A percentile compares a stretch with the other conserved stretches of the same genome.
Conservation (phyloP, 2,329 filamentous ascomycete species). For the Didymella exigua region DNA sequence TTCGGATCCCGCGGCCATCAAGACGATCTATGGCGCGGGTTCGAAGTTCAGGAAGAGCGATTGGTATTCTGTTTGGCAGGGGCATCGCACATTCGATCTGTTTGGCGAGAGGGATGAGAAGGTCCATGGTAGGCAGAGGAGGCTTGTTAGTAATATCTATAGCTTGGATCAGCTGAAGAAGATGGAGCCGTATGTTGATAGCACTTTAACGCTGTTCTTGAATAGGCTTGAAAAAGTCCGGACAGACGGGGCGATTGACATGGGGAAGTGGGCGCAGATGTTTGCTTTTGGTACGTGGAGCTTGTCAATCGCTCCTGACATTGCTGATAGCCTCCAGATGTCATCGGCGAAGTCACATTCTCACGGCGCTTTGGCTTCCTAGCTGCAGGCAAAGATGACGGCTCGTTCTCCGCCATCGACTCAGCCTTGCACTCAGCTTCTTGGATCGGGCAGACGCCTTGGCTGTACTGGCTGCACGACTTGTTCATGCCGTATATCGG, state of each 20-base stretch:
- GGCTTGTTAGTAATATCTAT: conserved; percentile 38
- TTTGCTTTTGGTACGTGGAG: conserved; percentile 46
- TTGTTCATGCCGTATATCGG: conserved; percentile 45
- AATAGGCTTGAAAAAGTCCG: conserved; percentile 4
- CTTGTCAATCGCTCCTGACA: too few relatives aligned
- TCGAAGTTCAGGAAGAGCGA: conserved; percentile 27
- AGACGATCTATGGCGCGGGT: conserved; percentile 28
- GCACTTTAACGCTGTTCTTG: conserved; percentile 5
- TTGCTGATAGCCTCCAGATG: conserved; percentile 29
- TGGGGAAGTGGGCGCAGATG: conserved; percentile 49
- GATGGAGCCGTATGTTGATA: conserved; percentile 49
- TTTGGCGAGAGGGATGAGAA: conserved; percentile 21
- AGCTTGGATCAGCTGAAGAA: conserved; percentile 42
- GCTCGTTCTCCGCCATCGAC: conserved; percentile 45
- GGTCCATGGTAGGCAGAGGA: conserved; percentile 19
- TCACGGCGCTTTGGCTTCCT: conserved; percentile 49
- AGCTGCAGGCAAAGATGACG: conserved; percentile 44
- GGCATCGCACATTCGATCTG: conserved; percentile 17
- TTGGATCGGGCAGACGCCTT: conserved; percentile 50
- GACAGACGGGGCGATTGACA: conserved; percentile 28
- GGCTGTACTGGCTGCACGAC: conserved; percentile 45
- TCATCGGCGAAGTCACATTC: conserved; percentile 52
- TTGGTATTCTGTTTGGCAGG: conserved; percentile 27
- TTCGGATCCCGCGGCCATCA: conserved; percentile 17
- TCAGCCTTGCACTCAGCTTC: conserved; percentile 38